Evolutionary conservation across 129 eudicot species (phyloP).

Genomic region (Flaveria sonorensis): DNA sequence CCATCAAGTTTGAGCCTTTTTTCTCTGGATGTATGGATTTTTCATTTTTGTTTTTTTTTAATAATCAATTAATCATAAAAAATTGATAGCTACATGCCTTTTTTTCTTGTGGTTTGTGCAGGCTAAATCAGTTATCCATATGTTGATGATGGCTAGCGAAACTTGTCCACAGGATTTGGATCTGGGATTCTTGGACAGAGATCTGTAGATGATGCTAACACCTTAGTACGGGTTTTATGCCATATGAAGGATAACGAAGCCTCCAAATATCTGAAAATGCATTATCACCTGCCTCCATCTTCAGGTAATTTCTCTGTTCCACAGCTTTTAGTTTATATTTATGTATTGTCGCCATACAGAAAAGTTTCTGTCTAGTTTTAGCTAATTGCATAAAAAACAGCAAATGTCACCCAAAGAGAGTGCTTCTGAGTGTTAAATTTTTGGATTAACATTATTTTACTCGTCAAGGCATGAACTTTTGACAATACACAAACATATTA

Average conservation of each 20-base stretch:
- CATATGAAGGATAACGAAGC: conserved; percentile 93
- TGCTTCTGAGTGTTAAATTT: background rate
- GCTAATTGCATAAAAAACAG: background rate
- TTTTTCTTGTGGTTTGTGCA: conserved; percentile 23
- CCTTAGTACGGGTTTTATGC: conserved; percentile 82
- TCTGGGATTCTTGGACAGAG: conserved; percentile 48
- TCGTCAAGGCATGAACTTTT: background rate
- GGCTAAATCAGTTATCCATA: conserved; percentile 74
- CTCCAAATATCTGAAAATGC: conserved; percentile 64
- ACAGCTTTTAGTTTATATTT: background rate
- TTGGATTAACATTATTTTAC: background rate
- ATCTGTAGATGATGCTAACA: conserved; percentile 64
- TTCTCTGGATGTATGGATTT: conserved; percentile 58
- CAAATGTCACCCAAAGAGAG: background rate
- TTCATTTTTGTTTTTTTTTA: background rate
- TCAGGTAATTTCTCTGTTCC: conserved; percentile 54
- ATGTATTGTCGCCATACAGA: background rate
- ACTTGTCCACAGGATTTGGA: conserved; percentile 58
- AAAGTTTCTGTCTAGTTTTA: background rate
- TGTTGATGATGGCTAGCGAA: conserved; percentile 87
- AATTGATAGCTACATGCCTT: background rate
- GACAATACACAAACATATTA: too few species aligned
- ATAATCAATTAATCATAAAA: background rate
- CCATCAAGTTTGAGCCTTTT: conserved; percentile 68
- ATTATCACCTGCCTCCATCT: conserved; percentile 83